Evolutionary conservation across 441 rosid species (phyloP), one percentile per base, ranked within the genome.

Genomic region (Kokia cookei): DNA sequence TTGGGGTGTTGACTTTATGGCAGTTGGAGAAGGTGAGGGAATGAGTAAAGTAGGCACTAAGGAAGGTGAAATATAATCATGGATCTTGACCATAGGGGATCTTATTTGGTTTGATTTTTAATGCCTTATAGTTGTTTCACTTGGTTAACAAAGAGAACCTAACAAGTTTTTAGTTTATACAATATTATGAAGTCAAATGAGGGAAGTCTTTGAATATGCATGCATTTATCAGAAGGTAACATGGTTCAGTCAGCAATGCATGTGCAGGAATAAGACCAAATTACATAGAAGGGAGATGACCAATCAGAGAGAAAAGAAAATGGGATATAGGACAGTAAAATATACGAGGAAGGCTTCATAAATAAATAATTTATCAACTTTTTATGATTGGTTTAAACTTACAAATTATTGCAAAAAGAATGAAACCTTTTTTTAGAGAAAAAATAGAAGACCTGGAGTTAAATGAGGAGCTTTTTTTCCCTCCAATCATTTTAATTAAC

Each of bases 231-330:
- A 81, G 88, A 84, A 81, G 82, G 93, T 86, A 88, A 87, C 92
- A 86, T 91, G 94, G 80, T 87, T 71, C 83, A 76, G 91, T 87
- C 93, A 87, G 86, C 86, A 84, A 45, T 71, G 85, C 97, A 92
- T 90, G 98, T 92, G 96, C 87, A 70, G 65, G 64, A 58, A 50
- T 77, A 73, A 82, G 78, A 64, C 79, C 55, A 72, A 70, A 65
- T 55, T 47, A 59, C 27, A 42, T 70, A 73, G 62, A 69, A 54
- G 47, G 27, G 69, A 48, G 68, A 63, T 65, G 57, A 75, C 61
- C 13, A 72, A 62, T 45, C 47, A 22, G 67, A 73, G 40, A 77
- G 76, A 65, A 8, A 60, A 47, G 74, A 57, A 48, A 66, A 35
- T 66, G 68, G 69, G 59, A 66, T 40, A 26, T 22, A 64, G 51